phyloP scores from a whole-genome alignment of 768 basidiomycete species.

The Lactarius vividus region DNA sequence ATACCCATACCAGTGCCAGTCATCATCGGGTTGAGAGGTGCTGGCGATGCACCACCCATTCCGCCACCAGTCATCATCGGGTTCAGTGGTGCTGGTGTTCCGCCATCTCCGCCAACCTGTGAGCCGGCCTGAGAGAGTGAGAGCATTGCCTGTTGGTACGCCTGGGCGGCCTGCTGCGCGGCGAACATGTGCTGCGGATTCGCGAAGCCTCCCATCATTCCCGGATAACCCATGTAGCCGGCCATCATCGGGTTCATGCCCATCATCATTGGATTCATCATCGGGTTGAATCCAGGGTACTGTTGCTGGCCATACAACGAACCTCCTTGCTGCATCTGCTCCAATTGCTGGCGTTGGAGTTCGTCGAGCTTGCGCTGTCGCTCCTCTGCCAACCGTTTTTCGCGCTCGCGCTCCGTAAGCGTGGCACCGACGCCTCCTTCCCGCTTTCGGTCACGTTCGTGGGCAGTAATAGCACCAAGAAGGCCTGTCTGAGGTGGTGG shows the following conservation, averaged over 20 bases:
- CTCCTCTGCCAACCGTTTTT: conserved; percentile 88
- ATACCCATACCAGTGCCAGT: conserved; percentile 29
- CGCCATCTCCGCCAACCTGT: conserved; percentile 59
- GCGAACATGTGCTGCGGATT: conserved; percentile 84
- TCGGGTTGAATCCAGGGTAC: conserved; percentile 54
- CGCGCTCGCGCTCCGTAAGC: conserved; percentile 92
- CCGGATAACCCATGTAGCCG: conserved; percentile 51
- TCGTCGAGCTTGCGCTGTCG: conserved; percentile 92
- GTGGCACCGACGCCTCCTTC: conserved; percentile 95
- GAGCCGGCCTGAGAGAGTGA: conserved; percentile 74
- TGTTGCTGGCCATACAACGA: conserved; percentile 62
- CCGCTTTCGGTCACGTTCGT: conserved; percentile 90
- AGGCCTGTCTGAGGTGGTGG: conserved; percentile 94
- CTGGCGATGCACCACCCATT: conserved; percentile 17
- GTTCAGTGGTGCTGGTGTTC: conserved; percentile 47
- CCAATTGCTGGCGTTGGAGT: conserved; percentile 81
- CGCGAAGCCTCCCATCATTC: conserved; percentile 51
- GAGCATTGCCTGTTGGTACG: conserved; percentile 89
- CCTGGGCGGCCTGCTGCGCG: conserved; percentile 79
- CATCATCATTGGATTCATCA: conserved; percentile 77
- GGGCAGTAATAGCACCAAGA: conserved; percentile 92
- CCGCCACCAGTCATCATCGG: conserved; percentile 32
- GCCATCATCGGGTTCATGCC: conserved; percentile 55
- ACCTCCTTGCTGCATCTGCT: conserved; percentile 82
- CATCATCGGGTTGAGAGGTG: conserved; percentile 30